Percentiles rank a stretch among this genome's conserved stretches.
Conservation (phyloP, 331 rosid species). For the Malus hybrid region DNA sequence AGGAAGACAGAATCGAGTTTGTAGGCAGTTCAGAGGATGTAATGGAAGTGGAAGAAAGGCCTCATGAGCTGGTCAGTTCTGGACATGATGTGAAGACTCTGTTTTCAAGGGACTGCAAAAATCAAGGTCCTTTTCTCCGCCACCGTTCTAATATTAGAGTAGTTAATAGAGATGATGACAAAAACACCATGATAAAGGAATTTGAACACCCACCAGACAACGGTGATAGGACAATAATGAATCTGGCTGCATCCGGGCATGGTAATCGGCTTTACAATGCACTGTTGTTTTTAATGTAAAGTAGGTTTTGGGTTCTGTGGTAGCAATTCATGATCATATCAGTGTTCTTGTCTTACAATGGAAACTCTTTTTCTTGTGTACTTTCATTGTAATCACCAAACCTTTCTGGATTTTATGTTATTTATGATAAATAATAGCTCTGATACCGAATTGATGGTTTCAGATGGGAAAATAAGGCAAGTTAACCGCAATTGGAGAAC, state of each 20-base stretch:
- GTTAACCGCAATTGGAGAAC: conserved; percentile 14
- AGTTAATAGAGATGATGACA: conserved; percentile 52
- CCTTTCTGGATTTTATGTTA: neutral
- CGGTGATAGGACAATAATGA: conserved; percentile 10
- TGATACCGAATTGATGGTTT: conserved; percentile 12
- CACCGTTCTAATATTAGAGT: conserved; percentile 20
- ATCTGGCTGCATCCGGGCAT: conserved; percentile 15
- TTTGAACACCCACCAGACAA: conserved; percentile 16
- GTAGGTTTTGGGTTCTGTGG: neutral
- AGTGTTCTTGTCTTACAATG: neutral
- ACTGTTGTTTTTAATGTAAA: neutral
- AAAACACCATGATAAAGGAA: conserved; percentile 28
- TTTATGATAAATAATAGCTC: neutral
- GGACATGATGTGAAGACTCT: conserved; percentile 21
- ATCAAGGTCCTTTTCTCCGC: neutral
- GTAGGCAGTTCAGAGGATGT: conserved; percentile 16
- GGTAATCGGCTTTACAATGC: conserved; percentile 30
- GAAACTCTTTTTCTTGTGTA: neutral
- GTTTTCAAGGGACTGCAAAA: conserved; percentile 7
- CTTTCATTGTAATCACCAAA: neutral
- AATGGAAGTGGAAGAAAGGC: conserved; percentile 15
- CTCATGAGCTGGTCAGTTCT: conserved; percentile 17
- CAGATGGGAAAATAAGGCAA: conserved; percentile 33
- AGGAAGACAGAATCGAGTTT: conserved; percentile 15
- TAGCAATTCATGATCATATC: neutral